These are phyloP conservation scores for Wickerhamiella infanticola DNA, from an alignment of 1,139 yeast species.

Conservation along the genomic window DNA sequence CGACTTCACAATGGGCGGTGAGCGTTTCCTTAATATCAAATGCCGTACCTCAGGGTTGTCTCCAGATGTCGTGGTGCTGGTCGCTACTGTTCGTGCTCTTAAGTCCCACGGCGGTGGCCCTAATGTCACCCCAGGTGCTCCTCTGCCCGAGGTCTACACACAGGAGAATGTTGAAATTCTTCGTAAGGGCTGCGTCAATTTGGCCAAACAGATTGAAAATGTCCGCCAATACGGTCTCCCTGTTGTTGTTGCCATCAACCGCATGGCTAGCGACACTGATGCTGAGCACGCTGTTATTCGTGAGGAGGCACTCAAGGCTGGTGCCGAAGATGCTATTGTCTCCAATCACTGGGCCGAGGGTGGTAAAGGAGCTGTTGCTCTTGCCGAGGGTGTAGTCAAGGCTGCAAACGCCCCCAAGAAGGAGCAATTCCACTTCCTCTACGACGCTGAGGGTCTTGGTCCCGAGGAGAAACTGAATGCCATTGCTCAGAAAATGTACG, in stretches of 20 bases:
- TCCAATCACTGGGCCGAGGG: slow-evolving; percentile 98
- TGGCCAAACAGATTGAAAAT: slow-evolving; percentile 81
- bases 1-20: slow-evolving; percentile 99
- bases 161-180: slow-evolving; percentile 77
- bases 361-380: slow-evolving; percentile 80
- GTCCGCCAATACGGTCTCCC: slow-evolving; percentile 82
- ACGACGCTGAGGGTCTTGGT: slow-evolving; percentile 54
- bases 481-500: slow-evolving; percentile 86
- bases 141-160: slow-evolving; percentile 74
- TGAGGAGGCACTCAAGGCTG: slow-evolving; percentile 78
- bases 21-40: slow-evolving; percentile 89
- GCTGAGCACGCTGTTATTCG: slow-evolving; percentile 74
- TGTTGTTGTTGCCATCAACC: slow-evolving; percentile 90
- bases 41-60: slow-evolving; percentile 83
- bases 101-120: slow-evolving; percentile 99
- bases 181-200: slow-evolving; percentile 71
- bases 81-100: slow-evolving; percentile 93
- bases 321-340: slow-evolving; percentile 86
- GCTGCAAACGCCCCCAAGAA: slow-evolving; percentile 35
- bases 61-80: slow-evolving; percentile 89
- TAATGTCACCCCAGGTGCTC: slow-evolving; percentile 89
- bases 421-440: slow-evolving; percentile 48
- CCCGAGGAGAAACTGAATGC: slow-evolving; percentile 60
- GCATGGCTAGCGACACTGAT: slow-evolving; percentile 71
- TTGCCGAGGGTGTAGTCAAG: slow-evolving; percentile 72